phyloP scores from a whole-genome alignment of 202 grass and related monocot species.

The Carex arenaria region DNA sequence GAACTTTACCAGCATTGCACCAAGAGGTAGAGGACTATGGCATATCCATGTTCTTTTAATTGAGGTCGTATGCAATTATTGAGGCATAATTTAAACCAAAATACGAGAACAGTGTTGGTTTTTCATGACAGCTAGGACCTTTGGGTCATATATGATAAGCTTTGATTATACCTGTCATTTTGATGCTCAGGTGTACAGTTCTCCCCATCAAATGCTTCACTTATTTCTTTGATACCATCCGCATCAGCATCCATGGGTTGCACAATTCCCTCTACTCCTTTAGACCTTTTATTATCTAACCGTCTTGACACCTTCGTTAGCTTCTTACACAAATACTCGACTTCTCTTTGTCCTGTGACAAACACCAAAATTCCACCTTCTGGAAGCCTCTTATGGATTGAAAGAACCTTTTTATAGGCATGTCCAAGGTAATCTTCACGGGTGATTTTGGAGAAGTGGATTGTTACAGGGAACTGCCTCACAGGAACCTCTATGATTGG shows the following conservation, averaged over 20 bases:
- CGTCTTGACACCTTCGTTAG: slow-evolving; percentile 45
- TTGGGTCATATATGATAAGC: not conserved
- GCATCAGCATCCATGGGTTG: slow-evolving; percentile 36
- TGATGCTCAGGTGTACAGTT: slow-evolving; percentile 39
- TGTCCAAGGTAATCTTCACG: slow-evolving; percentile 75
- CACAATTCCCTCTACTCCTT: slow-evolving; percentile 19
- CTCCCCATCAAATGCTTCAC: slow-evolving; percentile 88
- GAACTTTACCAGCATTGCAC: not conserved
- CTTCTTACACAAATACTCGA: slow-evolving; percentile 88
- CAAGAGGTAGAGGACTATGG: not conserved
- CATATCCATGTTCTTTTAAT: not conserved
- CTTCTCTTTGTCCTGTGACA: slow-evolving; percentile 93
- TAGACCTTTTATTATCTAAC: slow-evolving; percentile 34
- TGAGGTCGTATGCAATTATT: not conserved
- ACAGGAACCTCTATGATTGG: slow-evolving; percentile 72
- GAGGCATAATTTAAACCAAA: not conserved
- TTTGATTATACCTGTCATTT: slow-evolving; percentile 25
- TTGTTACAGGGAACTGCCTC: slow-evolving; percentile 76
- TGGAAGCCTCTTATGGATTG: slow-evolving; percentile 88
- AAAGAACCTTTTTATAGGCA: slow-evolving; percentile 88
- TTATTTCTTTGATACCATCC: slow-evolving; percentile 61
- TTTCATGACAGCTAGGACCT: not conserved
- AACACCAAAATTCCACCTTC: slow-evolving; percentile 90
- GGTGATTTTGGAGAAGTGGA: slow-evolving; percentile 88
- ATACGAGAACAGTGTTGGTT: not conserved